Evolutionary conservation across 2,329 filamentous ascomycete genomes (phyloP).

Genomic region (Cladobotryum mycophilum): DNA sequence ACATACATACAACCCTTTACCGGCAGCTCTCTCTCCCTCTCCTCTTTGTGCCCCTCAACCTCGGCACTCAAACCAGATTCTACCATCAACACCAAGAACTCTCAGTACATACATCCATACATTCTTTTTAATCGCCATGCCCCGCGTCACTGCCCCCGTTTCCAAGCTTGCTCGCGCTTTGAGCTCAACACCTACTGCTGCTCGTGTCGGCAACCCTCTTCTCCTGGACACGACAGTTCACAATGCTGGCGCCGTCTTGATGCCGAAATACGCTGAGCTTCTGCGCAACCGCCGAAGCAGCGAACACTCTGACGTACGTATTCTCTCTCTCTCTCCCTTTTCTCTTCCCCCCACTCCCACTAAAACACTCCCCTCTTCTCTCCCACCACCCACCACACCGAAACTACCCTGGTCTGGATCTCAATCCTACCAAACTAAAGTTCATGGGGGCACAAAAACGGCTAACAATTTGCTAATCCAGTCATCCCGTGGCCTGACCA

Average conservation of each 20-base stretch:
- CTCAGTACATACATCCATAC: background rate
- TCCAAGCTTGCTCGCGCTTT: constrained; percentile 43
- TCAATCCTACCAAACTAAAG: background rate
- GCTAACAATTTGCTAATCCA: constrained; percentile 5
- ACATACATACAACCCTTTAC: no score
- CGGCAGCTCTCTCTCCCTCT: no score
- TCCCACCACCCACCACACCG: background rate
- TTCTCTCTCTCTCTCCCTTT: background rate
- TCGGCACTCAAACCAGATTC: background rate
- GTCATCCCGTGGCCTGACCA: constrained; percentile 37
- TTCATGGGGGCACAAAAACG: background rate
- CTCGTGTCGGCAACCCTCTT: constrained; percentile 28
- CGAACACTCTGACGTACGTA: constrained; percentile 37
- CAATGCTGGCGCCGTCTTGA: constrained; percentile 33
- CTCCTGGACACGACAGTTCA: constrained; percentile 29
- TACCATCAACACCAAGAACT: background rate
- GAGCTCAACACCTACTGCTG: constrained; percentile 34
- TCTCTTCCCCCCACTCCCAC: background rate
- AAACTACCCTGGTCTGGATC: constrained; percentile 8
- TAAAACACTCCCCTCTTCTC: background rate
- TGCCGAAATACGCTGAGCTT: constrained; percentile 44
- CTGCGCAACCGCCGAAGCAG: constrained; percentile 29
- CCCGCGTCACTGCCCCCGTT: constrained; percentile 43
- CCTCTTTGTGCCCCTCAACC: no score
- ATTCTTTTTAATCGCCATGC: constrained; percentile 31